Base-by-base conservation (phyloP, 2,329 filamentous ascomycete species). In the Fusarium anguioides region DNA sequence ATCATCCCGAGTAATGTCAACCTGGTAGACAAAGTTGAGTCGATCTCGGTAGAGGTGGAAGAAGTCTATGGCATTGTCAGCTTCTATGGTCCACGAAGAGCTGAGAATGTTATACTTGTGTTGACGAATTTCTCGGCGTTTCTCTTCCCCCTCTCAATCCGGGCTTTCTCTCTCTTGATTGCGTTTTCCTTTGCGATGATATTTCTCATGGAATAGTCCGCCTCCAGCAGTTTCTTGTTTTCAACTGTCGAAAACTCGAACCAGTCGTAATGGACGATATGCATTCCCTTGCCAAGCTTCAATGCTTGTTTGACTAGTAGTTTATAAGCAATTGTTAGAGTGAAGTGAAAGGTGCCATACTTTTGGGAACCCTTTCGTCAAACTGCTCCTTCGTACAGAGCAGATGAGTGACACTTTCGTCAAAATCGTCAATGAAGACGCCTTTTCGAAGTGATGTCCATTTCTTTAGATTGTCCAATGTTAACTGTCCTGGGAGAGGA, bases 381-480 rank as follows among this genome's bases (percentile, higher is more conserved):
- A 87, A 94, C 17, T 89, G 85, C 31, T 87, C 83, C 47, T 84
- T 80, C 0, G 87, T 87, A 52, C 88, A 86, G 21, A 97, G 83
- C 0, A 97, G 79, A 77, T 97, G 93, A 0, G 93, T 97, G 11
- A 90, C 86, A 0, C 80, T 71, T 0, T 81, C 75, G 24, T 81
- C 81, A 18, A 93, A 77, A 1, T 81, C 78, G 2, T 80, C 75
- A 0, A 80, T 78, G 73, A 88, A 90, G 2, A 57, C 76, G 3
- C 91, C 93, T 8, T 87, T 88, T 58, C 91, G 87, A 6, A 81
- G 74, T 6, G 80, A 79, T 11, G 92, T 83, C 92, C 92, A 97
- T 36, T 81, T 80, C 33, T 82, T 82, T 33, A 96, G 83, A 39
- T 91, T 85, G 2, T 85, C 81, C 4, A 83, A 77, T 2, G 80